Conservation (phyloP, 78 protist species). For the Tieghemostelium lacteum region DNA sequence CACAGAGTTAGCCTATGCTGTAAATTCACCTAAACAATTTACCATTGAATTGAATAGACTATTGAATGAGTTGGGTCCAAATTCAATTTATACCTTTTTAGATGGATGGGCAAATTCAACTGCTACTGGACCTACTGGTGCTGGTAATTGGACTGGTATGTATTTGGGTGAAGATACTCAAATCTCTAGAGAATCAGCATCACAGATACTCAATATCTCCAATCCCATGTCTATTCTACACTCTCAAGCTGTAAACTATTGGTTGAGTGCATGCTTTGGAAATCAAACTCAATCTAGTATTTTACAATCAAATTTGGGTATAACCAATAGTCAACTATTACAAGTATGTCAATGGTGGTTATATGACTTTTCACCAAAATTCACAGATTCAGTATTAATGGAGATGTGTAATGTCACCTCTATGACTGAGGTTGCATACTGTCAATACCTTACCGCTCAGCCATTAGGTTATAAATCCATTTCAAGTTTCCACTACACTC, state of each 20-base stretch:
- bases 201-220: not conserved
- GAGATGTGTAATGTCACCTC: not conserved
- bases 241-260: not conserved
- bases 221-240: constrained; percentile 4
- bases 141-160: constrained; percentile 74
- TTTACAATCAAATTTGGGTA: not conserved
- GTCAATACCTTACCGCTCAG: constrained; percentile 9
- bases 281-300: not conserved
- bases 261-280: constrained; percentile 16
- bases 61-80: not conserved
- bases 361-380: not conserved
- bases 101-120: constrained; percentile 44
- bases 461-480: constrained; percentile 19
- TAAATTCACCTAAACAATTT: not conserved
- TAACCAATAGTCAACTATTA: not conserved
- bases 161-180: not conserved
- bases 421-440: not conserved
- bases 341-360: constrained; percentile 8
- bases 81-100: not conserved
- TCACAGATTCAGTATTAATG: not conserved
- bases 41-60: not conserved
- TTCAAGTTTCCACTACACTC: not conserved
- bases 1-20: not conserved
- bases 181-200: not conserved
- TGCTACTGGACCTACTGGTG: no score